These are phyloP conservation scores for Phaeotremella skinneri DNA, from an alignment of 768 basidiomycete species.

Conservation along the genomic window DNA sequence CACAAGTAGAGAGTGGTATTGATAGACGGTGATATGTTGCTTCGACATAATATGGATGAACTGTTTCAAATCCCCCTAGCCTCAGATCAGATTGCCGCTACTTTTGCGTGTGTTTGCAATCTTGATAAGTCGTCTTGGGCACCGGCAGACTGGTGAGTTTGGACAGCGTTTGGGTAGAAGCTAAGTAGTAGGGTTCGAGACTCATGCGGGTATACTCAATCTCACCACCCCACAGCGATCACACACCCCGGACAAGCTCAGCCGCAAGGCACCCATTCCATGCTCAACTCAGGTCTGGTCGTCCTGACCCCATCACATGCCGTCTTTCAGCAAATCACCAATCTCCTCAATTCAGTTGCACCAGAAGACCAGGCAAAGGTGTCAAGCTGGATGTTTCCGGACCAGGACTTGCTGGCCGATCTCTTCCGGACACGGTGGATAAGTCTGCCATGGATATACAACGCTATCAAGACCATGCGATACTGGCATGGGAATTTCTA, in stretches of 20 bases:
- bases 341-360: conserved; percentile 58
- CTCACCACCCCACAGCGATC: conserved; percentile 54
- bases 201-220: conserved; percentile 73
- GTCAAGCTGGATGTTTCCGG: conserved; percentile 67
- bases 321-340: conserved; percentile 58
- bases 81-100: conserved; percentile 73
- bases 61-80: conserved; percentile 27
- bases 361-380: conserved; percentile 52
- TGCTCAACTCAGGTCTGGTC: conserved; percentile 83
- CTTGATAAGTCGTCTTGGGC: conserved; percentile 77
- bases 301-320: conserved; percentile 68
- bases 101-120: conserved; percentile 88
- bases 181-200: conserved; percentile 67
- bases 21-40: conserved; percentile 40
- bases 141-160: conserved; percentile 71
- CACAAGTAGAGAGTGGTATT: conserved; percentile 23
- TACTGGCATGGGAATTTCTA: conserved; percentile 66
- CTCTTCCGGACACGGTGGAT: conserved; percentile 62
- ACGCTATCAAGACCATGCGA: conserved; percentile 80
- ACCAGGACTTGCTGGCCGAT: conserved; percentile 82
- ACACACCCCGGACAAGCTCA: conserved; percentile 43
- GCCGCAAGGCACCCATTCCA: conserved; percentile 69
- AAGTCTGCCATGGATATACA: conserved; percentile 50
- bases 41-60: conserved; percentile 30
- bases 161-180: neutral